Conservation (phyloP, 345 rosid genomes). For the Gossypium stocksii region DNA sequence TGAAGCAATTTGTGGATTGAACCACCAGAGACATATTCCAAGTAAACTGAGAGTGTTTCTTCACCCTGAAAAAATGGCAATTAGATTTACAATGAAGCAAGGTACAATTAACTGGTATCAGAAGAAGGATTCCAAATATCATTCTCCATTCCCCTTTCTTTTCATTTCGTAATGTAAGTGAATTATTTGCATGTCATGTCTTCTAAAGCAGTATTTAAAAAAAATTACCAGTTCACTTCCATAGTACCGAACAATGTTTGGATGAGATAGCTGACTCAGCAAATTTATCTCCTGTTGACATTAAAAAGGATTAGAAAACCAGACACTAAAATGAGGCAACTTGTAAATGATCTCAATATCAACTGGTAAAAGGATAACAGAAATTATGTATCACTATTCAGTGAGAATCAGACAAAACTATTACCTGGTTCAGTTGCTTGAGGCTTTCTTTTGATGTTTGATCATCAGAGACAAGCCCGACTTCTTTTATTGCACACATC, state of each 20-base stretch:
- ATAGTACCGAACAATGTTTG: constrained; percentile 83
- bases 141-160: background rate
- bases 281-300: constrained; percentile 81
- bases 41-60: constrained; percentile 85
- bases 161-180: constrained; percentile 1
- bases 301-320: constrained; percentile 14
- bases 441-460: constrained; percentile 76
- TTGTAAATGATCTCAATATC: constrained; percentile 3
- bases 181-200: background rate
- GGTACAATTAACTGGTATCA: constrained; percentile 17
- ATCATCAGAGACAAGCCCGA: constrained; percentile 73
- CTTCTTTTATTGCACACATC: constrained; percentile 99
- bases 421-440: constrained; percentile 91
- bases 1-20: constrained; percentile 90
- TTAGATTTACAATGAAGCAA: constrained; percentile 17
- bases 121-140: background rate
- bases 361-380: background rate
- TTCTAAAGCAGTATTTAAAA: background rate
- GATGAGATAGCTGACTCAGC: constrained; percentile 81
- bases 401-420: constrained; percentile 7
- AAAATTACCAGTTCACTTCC: constrained; percentile 89
- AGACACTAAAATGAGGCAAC: background rate
- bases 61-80: constrained; percentile 56
- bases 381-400: background rate
- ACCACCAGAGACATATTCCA: constrained; percentile 95